Base-by-base conservation (phyloP, 176 grass and related monocot species). In the Rhynchospora pubera region DNA sequence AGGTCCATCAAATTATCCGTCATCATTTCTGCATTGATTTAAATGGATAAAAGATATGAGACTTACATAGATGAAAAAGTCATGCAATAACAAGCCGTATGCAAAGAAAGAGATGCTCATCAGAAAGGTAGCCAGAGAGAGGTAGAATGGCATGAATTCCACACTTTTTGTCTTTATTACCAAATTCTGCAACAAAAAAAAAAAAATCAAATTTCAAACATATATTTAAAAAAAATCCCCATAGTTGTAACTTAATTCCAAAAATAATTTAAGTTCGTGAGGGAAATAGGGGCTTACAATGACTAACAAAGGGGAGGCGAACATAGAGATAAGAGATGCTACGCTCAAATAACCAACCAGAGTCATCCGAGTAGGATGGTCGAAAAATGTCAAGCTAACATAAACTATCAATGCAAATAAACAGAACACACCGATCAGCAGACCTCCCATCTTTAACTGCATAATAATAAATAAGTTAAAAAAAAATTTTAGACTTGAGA, bases 101-200 rank as follows among this genome's bases (percentile, higher is more conserved):
- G 80, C 39, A 11, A 89, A 91, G 52, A 93, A 97, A 1, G 86
- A 93, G 28, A 74, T 43, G 21, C 91, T 91, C 90, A 86, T 93
- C 48, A 97, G 84, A 67, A 97, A 77, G 5, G 88, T 91, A 0
- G 88, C 89, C 79, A 97, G 88, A 58, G 94, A 97, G 4, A 97
- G 84, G 61, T 90, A 93, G 86, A 97, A 97, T 1, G 94, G 94
- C 94, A 97, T 97, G 89, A 90, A 93, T 81, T 97, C 91, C 82
- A 97, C 86, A 45, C 91, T 93, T 84, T 90, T 90, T 6, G 94
- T 91, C 63, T 85, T 87, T 52, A 97, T 91, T 80, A 93, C 94
- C 89, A 91, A 69, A 7, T 87, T 89, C 94, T 97, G 87, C 56
- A 70, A n/a, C n/a, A n/a, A n/a, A n/a, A 44, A 55, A n/a, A 30